Percentiles rank a stretch among this genome's conserved stretches.
Conservation (phyloP, 2,329 filamentous ascomycete genomes). For the Botrytis deweyae region DNA sequence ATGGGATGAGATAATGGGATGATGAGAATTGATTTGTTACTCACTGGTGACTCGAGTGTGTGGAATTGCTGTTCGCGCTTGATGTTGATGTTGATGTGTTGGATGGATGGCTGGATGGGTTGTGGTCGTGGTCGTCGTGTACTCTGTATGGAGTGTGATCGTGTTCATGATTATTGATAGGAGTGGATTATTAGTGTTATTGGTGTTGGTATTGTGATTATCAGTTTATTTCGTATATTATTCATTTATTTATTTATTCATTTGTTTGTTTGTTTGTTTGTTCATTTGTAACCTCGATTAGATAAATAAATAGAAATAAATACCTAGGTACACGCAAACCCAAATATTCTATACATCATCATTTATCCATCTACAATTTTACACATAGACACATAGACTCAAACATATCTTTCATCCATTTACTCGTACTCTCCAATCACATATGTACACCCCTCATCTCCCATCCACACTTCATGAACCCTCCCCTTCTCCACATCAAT, state of each 20-base stretch:
- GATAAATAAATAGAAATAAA: no score
- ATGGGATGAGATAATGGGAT: neutral
- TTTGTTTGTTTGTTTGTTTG: no score
- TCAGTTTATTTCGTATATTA: neutral
- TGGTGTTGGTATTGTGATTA: neutral
- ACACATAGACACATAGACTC: rapidly evolving
- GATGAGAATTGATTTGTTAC: neutral
- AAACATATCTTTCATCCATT: neutral
- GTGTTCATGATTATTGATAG: no score
- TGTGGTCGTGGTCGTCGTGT: no score
- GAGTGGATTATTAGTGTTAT: no score
- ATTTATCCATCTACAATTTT: neutral
- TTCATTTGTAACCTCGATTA: no score
- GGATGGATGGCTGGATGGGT: no score
- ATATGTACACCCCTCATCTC: slow-evolving; percentile 64
- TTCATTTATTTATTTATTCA: neutral
- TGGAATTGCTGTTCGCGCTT: neutral
- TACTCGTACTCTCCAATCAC: slow-evolving; percentile 56
- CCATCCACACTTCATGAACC: slow-evolving; percentile 70
- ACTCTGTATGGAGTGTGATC: no score
- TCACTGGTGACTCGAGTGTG: no score
- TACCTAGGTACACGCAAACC: no score
- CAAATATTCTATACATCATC: neutral
- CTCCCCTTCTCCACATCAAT: slow-evolving; percentile 65
- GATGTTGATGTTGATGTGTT: neutral